Conservation (phyloP, 768 basidiomycete genomes). For the Xerocomellus amylosporus region DNA sequence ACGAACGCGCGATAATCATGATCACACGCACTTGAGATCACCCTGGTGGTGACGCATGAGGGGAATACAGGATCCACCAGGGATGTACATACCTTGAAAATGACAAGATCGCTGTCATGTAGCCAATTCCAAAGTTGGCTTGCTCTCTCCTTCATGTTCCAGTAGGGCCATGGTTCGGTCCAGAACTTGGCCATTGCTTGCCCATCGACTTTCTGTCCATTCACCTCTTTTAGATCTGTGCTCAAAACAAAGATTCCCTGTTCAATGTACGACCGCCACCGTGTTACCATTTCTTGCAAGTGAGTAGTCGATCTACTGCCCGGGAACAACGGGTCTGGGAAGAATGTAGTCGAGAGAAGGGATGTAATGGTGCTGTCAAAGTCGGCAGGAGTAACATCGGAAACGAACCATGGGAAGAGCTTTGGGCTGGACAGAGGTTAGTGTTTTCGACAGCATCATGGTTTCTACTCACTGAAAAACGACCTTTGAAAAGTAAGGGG, state of each 20-base stretch:
- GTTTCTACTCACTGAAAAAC: constrained; percentile 79
- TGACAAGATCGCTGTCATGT: constrained; percentile 58
- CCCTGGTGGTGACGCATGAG: constrained; percentile 48
- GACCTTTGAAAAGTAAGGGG: constrained; percentile 76
- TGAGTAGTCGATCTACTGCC: constrained; percentile 34
- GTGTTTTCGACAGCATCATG: neutral
- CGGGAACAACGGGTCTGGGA: constrained; percentile 32
- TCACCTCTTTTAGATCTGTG: constrained; percentile 29
- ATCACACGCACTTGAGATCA: constrained; percentile 75
- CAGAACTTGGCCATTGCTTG: constrained; percentile 50
- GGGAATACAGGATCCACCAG: neutral
- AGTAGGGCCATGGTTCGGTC: constrained; percentile 75
- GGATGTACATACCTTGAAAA: constrained; percentile 67
- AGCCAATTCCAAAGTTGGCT: constrained; percentile 51
- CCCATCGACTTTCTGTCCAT: constrained; percentile 24
- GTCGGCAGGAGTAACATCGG: constrained; percentile 87
- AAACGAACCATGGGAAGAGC: constrained; percentile 96
- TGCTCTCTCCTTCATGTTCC: constrained; percentile 61
- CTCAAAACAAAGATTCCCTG: constrained; percentile 70
- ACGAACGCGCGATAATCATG: neutral
- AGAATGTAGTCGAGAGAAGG: constrained; percentile 61
- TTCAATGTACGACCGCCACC: constrained; percentile 75
- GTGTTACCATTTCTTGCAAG: constrained; percentile 56
- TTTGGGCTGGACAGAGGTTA: constrained; percentile 64
- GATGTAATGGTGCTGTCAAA: constrained; percentile 58